A percentile compares a stretch with the other conserved stretches of the same genome.
Evolutionary conservation across 75 land plant genomes (phyloP).

Genomic region (Pinus albicaulis): DNA sequence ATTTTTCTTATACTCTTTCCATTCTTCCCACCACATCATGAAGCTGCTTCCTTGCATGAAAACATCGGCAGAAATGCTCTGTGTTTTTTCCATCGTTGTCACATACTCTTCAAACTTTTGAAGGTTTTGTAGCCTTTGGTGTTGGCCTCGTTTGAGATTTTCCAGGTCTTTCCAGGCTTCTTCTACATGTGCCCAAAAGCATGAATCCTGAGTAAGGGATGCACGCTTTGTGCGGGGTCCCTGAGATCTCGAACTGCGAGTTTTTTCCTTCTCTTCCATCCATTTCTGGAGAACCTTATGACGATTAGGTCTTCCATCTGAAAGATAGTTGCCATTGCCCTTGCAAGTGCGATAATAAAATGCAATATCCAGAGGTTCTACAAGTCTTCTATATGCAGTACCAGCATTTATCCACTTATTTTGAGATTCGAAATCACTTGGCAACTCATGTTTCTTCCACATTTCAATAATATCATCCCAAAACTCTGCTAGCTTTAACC

Average conservation of each 20-base stretch:
- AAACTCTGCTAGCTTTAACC: neutral
- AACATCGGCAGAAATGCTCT: no score
- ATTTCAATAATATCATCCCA: constrained; percentile 16
- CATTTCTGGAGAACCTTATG: constrained; percentile 11
- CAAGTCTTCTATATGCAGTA: constrained; percentile 10
- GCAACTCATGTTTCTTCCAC: constrained; percentile 9
- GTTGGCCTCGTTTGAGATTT: neutral
- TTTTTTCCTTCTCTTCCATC: constrained; percentile 2
- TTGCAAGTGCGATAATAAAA: constrained; percentile 10
- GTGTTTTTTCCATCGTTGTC: no score
- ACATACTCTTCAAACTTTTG: no score
- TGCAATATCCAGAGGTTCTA: constrained; percentile 21
- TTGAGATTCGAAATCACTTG: constrained; percentile 6
- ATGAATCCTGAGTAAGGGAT: neutral
- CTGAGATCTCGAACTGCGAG: neutral
- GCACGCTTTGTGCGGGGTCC: neutral
- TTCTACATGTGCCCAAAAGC: constrained; percentile 4
- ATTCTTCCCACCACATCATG: no score
- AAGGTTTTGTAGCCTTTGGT: neutral
- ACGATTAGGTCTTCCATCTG: constrained; percentile 7
- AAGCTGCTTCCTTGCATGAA: no score
- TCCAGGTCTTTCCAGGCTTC: neutral
- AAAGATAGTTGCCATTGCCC: neutral
- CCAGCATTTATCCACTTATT: constrained; percentile 22
- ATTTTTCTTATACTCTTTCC: no score